Percentiles rank a stretch among this genome's conserved stretches.
These are phyloP conservation scores for Terana coerulea DNA, from an alignment of 768 basidiomycete genomes.

Conservation along the genomic window DNA sequence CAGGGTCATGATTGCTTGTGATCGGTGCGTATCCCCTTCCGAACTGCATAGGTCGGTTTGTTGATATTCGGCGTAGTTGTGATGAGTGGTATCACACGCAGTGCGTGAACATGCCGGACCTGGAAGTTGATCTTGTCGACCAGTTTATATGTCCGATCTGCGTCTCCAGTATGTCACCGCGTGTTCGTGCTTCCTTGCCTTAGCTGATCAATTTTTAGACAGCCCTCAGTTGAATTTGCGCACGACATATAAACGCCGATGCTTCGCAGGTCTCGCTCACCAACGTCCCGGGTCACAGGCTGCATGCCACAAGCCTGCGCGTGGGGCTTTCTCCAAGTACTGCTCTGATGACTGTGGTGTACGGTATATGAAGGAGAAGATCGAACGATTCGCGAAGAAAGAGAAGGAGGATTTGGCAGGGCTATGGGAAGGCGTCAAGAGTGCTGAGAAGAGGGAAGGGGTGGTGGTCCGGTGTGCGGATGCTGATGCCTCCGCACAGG, in stretches of 20 bases:
- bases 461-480: slow-evolving; percentile 40
- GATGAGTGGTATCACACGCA: slow-evolving; percentile 94
- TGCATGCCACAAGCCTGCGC: slow-evolving; percentile 77
- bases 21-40: slow-evolving; percentile 54
- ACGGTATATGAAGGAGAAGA: slow-evolving; percentile 62
- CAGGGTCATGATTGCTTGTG: slow-evolving; percentile 89
- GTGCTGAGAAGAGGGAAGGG: slow-evolving; percentile 67
- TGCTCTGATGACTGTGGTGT: slow-evolving; percentile 88
- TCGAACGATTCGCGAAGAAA: slow-evolving; percentile 64
- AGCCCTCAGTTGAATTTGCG: slow-evolving; percentile 54
- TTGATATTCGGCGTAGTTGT: slow-evolving; percentile 46
- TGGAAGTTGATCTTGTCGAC: slow-evolving; percentile 84
- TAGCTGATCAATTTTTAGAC: slow-evolving; percentile 29
- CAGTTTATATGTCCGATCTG: slow-evolving; percentile 89
- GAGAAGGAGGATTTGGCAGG: slow-evolving; percentile 58
- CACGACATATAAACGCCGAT: slow-evolving; percentile 80
- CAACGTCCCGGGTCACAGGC: slow-evolving; percentile 56
- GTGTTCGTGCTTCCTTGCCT: background rate
- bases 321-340: slow-evolving; percentile 84
- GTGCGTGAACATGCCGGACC: slow-evolving; percentile 79
- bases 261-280: slow-evolving; percentile 65
- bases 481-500: background rate
- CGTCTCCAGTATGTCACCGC: slow-evolving; percentile 54
- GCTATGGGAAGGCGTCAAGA: slow-evolving; percentile 73
- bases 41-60: background rate